Conservation (phyloP, 1,284 basidiomycete genomes). For the Volvariella surrecta region DNA sequence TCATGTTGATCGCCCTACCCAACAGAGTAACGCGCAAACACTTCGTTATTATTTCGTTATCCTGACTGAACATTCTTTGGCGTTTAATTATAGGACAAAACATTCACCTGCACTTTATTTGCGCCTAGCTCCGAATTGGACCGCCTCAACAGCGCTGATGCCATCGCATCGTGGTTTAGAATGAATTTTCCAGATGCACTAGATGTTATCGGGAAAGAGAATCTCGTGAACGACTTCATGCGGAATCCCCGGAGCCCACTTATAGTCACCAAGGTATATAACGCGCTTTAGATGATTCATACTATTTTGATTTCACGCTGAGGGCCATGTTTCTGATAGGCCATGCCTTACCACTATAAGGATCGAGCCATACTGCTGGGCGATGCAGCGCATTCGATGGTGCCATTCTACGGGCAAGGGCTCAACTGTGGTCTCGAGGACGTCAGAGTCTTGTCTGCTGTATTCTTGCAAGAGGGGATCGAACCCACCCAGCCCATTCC, state of each 20-base stretch:
- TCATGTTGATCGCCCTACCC: constrained; percentile 98
- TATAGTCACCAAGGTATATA: constrained; percentile 82
- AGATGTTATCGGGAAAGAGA: constrained; percentile 73
- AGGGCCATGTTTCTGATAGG: constrained; percentile 34
- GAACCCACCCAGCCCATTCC: constrained; percentile 27
- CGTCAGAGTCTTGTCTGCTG: constrained; percentile 78
- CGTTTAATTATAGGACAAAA: constrained; percentile 56
- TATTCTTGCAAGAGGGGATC: constrained; percentile 68
- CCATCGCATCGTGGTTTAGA: constrained; percentile 73
- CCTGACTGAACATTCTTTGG: not conserved
- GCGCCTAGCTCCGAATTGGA: constrained; percentile 79
- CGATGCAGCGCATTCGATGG: constrained; percentile 96
- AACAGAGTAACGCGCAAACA: constrained; percentile 64
- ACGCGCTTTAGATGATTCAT: constrained; percentile 16
- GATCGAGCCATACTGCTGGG: constrained; percentile 86
- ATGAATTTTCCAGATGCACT: constrained; percentile 85
- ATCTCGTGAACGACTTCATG: constrained; percentile 69
- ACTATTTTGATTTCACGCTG: constrained; percentile 11
- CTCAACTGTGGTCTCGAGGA: constrained; percentile 98
- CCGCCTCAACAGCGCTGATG: constrained; percentile 49
- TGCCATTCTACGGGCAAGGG: constrained; percentile 98
- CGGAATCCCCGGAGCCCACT: constrained; percentile 83
- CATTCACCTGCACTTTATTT: constrained; percentile 90
- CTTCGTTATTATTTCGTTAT: constrained; percentile 14
- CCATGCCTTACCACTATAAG: constrained; percentile 84